Evolutionary conservation across 371 early-diverging fungal genomes (phyloP).

Genomic region (Basidiobolus meristosporus): DNA sequence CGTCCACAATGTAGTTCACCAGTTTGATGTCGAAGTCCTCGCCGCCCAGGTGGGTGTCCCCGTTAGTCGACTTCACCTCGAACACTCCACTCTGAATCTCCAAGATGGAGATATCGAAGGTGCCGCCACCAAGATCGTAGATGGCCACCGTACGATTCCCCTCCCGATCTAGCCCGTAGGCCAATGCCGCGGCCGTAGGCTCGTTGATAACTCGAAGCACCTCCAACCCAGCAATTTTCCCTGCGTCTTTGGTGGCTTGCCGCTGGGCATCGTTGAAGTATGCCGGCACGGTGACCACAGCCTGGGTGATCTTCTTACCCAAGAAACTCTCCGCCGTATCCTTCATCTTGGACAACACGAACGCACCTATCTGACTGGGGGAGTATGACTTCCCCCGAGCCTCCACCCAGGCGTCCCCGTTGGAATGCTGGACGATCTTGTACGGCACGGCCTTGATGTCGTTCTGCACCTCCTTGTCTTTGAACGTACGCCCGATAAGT

Average conservation of each 20-base stretch:
- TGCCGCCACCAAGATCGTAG: constrained; percentile 99
- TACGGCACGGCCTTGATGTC: constrained; percentile 77
- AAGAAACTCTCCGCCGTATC: constrained; percentile 82
- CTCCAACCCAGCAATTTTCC: constrained; percentile 88
- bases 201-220: constrained; percentile 98
- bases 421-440: constrained; percentile 76
- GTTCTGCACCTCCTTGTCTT: constrained; percentile 67
- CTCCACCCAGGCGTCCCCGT: constrained; percentile 97
- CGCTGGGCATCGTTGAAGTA: constrained; percentile 94
- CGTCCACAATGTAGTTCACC: constrained; percentile 59
- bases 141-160: constrained; percentile 75
- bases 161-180: constrained; percentile 94
- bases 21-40: constrained; percentile 94
- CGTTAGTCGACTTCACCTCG: constrained; percentile 94
- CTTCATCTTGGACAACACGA: constrained; percentile 91
- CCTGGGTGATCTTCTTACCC: constrained; percentile 69
- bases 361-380: constrained; percentile 89
- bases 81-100: constrained; percentile 96
- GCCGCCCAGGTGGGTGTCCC: constrained; percentile 96
- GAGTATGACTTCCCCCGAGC: constrained; percentile 81
- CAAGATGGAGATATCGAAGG: constrained; percentile 98
- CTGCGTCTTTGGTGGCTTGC: constrained; percentile 98
- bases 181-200: constrained; percentile 97
- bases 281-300: constrained; percentile 81
- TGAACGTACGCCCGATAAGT: constrained; percentile 86